Conservation (phyloP, 1,139 yeast species). For the Blastobotrys capitulatus region DNA sequence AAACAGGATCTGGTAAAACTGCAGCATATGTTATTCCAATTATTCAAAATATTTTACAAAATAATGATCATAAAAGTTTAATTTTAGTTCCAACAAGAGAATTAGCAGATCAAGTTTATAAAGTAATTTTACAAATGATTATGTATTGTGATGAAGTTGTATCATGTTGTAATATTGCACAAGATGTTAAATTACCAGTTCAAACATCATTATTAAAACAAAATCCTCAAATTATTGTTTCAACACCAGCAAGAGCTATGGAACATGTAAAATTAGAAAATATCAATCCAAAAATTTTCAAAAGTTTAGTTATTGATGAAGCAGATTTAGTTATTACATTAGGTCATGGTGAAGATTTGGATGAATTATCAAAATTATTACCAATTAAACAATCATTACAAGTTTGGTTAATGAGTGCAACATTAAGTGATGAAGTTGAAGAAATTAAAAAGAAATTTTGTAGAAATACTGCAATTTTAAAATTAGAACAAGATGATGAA, state of each 20-base stretch:
- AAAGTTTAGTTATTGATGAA: slow-evolving; percentile 84
- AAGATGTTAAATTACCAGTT: slow-evolving; percentile 67
- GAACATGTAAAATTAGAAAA: slow-evolving; percentile 37
- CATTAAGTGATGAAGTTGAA: slow-evolving; percentile 80
- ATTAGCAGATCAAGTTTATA: slow-evolving; percentile 74
- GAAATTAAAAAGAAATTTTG: slow-evolving; percentile 73
- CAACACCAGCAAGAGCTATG: slow-evolving; percentile 82
- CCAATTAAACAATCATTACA: slow-evolving; percentile 76
- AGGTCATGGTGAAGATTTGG: slow-evolving; percentile 85
- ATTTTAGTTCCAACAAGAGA: slow-evolving; percentile 84
- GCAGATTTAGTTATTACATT: slow-evolving; percentile 87
- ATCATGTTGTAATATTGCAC: slow-evolving; percentile 66
- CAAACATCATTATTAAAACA: slow-evolving; percentile 63
- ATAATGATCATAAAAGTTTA: slow-evolving; percentile 39
- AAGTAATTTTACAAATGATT: slow-evolving; percentile 62
- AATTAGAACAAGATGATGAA: slow-evolving; percentile 48
- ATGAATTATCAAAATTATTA: slow-evolving; percentile 50
- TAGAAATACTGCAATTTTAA: slow-evolving; percentile 78
- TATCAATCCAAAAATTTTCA: slow-evolving; percentile 43
- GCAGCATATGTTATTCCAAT: slow-evolving; percentile 80
- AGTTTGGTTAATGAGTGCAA: slow-evolving; percentile 94
- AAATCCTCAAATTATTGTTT: slow-evolving; percentile 69
- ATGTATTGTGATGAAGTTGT: slow-evolving; percentile 66
- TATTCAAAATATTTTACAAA: slow-evolving; percentile 55
- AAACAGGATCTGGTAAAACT: slow-evolving; percentile 90